Evolutionary conservation across 768 basidiomycete genomes (phyloP).

Genomic region (Inosperma sp.): DNA sequence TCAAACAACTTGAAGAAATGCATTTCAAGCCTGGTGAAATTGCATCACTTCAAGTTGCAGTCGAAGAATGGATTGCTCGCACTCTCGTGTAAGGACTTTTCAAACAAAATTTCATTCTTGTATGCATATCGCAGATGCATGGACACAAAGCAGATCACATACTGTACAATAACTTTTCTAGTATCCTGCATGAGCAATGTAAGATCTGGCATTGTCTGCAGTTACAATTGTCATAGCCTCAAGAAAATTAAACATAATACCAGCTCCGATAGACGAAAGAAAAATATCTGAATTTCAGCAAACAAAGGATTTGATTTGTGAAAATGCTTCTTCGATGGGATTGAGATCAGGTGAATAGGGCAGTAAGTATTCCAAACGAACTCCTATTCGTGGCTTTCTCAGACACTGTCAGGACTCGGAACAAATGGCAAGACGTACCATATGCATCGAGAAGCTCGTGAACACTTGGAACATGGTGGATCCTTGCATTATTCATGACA

Average conservation of each 20-base stretch:
- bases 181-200: conserved; percentile 30
- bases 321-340: conserved; percentile 38
- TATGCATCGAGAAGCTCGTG: conserved; percentile 14
- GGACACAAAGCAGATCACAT: too few relatives aligned
- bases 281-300: conserved; percentile 16
- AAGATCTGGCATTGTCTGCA: conserved; percentile 23
- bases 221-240: conserved; percentile 24
- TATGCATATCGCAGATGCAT: too few relatives aligned
- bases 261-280: conserved; percentile 1
- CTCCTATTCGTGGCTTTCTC: too few relatives aligned
- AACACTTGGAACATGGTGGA: conserved; percentile 27
- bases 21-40: conserved; percentile 7
- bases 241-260: conserved; percentile 24
- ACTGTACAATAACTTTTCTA: too few relatives aligned
- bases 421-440: conserved; percentile 22
- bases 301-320: conserved; percentile 30
- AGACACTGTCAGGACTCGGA: too few relatives aligned
- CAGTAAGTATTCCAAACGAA: conserved; percentile 28
- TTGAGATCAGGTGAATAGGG: conserved; percentile 38
- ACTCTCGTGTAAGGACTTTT: too few relatives aligned
- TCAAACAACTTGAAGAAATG: conserved; percentile 1
- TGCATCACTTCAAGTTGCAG: background rate
- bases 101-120: too few relatives aligned
- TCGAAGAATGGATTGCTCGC: background rate
- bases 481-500: conserved; percentile 32